Conservation (phyloP, 1,284 basidiomycete genomes). For the Flammula alnicola region DNA sequence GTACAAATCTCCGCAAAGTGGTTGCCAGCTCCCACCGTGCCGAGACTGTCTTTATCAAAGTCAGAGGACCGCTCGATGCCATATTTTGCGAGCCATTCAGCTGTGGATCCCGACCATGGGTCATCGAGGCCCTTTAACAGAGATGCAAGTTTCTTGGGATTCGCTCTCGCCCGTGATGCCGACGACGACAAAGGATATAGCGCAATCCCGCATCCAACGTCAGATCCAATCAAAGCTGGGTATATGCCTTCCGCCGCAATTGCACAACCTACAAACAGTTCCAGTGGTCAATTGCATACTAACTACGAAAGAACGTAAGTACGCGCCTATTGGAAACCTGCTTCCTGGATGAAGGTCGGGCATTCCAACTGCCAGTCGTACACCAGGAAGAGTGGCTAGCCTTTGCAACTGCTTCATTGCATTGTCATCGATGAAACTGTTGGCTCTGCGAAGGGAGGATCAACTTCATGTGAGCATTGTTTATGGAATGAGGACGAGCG, state of each 20-base stretch:
- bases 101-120: conserved; percentile 37
- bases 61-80: conserved; percentile 32
- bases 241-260: conserved; percentile 40
- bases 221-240: conserved; percentile 43
- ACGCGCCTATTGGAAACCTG: conserved; percentile 36
- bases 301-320: background rate
- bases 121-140: conserved; percentile 37
- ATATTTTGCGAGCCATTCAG: conserved; percentile 37
- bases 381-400: conserved; percentile 33
- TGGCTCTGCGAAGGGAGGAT: conserved; percentile 18
- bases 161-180: conserved; percentile 24
- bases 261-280: conserved; percentile 32
- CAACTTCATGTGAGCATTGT: background rate
- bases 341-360: conserved; percentile 44
- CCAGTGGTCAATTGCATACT: too few species aligned
- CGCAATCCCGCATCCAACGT: conserved; percentile 43
- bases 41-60: conserved; percentile 38
- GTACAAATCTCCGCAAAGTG: conserved; percentile 44
- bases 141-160: conserved; percentile 35
- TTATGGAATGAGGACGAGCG: background rate
- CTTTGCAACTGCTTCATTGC: conserved; percentile 38
- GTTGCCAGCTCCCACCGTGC: conserved; percentile 42
- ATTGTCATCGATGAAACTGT: conserved; percentile 36
- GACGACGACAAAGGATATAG: conserved; percentile 36
- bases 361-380: conserved; percentile 37